These are phyloP conservation scores for Balamuthia mandrillaris DNA, from an alignment of 208 protist genomes.

Conservation along the genomic window DNA sequence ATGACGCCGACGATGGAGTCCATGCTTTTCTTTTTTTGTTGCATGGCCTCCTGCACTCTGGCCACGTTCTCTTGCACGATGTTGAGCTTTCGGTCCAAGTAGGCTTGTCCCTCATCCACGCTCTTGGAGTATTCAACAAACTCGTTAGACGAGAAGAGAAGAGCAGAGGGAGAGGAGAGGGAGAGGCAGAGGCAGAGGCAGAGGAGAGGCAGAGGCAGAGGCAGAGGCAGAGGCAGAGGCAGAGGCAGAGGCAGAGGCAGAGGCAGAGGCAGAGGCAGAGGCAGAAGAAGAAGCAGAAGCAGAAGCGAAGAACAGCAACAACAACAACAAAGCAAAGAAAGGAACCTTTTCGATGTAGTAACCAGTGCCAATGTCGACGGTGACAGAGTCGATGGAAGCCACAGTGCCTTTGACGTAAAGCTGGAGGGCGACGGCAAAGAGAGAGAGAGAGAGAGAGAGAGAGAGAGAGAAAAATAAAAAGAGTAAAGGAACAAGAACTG, in stretches of 20 bases:
- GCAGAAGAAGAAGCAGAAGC: not conserved
- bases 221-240: not conserved
- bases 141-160: too few species aligned
- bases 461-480: not conserved
- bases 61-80: constrained; percentile 27
- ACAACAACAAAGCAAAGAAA: too few species aligned
- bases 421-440: not conserved
- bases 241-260: not conserved
- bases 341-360: constrained; percentile 46
- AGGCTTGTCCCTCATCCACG: constrained; percentile 8
- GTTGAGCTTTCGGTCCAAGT: constrained; percentile 16
- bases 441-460: not conserved
- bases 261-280: not conserved
- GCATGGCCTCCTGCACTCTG: constrained; percentile 31
- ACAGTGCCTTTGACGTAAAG: constrained; percentile 45
- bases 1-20: constrained; percentile 28
- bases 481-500: not conserved
- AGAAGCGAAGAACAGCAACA: too few species aligned
- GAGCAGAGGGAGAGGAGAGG: too few species aligned
- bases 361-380: constrained; percentile 49
- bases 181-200: not conserved
- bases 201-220: not conserved
- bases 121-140: not conserved
- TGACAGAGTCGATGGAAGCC: constrained; percentile 33
- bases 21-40: constrained; percentile 15